Conservation (phyloP, 495 filamentous ascomycete genomes). For the Lichenothelia convexa region DNA sequence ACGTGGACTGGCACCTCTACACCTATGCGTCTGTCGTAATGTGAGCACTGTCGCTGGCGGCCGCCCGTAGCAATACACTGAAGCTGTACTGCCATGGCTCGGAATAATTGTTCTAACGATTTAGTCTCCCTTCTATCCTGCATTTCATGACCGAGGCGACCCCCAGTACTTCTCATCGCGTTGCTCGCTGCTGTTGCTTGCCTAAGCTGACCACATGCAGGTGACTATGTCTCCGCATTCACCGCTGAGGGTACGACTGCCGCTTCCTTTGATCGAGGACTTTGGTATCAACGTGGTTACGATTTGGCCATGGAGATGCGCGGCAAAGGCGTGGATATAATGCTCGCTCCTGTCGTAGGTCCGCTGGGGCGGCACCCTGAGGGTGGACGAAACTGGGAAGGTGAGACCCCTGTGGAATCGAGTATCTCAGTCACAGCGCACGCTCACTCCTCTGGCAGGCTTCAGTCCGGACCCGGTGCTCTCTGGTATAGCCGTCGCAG, state of each 20-base stretch:
- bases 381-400: slow-evolving; percentile 82
- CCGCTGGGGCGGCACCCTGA: slow-evolving; percentile 31
- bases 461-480: slow-evolving; percentile 26
- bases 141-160: too few species aligned
- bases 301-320: slow-evolving; percentile 22
- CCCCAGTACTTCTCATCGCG: too few species aligned
- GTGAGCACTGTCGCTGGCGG: neutral
- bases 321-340: slow-evolving; percentile 44
- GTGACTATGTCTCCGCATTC: slow-evolving; percentile 23
- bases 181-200: neutral
- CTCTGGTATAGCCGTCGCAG: slow-evolving; percentile 20
- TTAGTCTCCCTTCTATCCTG: too few species aligned
- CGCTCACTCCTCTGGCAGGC: slow-evolving; percentile 5
- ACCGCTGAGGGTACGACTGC: slow-evolving; percentile 22
- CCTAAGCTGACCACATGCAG: too few species aligned
- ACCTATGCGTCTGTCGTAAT: neutral
- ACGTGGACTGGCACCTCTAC: neutral
- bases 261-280: slow-evolving; percentile 22
- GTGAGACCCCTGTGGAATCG: slow-evolving; percentile 1
- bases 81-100: too few species aligned
- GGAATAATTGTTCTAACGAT: too few species aligned
- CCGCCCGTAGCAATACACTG: too few species aligned
- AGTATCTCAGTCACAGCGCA: neutral
- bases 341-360: slow-evolving; percentile 79
- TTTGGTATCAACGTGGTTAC: slow-evolving; percentile 20